Conservation (phyloP, 495 filamentous ascomycete genomes). For the Penicillium mononematosum region DNA sequence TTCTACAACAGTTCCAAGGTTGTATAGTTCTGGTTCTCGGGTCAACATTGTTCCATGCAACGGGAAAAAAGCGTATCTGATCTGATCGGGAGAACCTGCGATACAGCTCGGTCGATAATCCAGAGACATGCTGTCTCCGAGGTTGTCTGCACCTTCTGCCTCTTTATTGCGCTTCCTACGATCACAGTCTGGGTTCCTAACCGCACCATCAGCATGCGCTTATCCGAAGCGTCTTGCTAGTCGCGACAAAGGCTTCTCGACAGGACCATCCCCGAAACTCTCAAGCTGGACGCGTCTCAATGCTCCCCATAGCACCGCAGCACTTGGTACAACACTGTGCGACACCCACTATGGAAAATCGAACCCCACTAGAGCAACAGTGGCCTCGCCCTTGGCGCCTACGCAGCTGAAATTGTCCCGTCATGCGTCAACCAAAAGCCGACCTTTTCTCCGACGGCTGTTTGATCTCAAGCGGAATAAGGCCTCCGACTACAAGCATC, state of each 20-base stretch:
- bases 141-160: constrained; percentile 54
- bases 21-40: constrained; percentile 9
- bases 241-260: constrained; percentile 15
- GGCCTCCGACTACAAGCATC: constrained; percentile 25
- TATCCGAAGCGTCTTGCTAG: constrained; percentile 14
- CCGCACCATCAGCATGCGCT: constrained; percentile 37
- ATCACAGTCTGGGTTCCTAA: constrained; percentile 57
- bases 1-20: neutral
- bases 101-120: constrained; percentile 14
- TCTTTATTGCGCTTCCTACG: constrained; percentile 61
- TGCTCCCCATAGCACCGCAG: constrained; percentile 14
- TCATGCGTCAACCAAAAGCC: constrained; percentile 42
- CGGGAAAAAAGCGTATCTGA: constrained; percentile 30
- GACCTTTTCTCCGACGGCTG: constrained; percentile 56
- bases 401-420: constrained; percentile 27
- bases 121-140: constrained; percentile 42
- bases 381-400: neutral
- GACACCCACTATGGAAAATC: constrained; percentile 16
- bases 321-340: constrained; percentile 13
- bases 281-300: constrained; percentile 29
- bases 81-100: constrained; percentile 15
- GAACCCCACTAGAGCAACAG: constrained; percentile 1
- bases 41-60: constrained; percentile 24
- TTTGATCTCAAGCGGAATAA: constrained; percentile 47
- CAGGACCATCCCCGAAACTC: constrained; percentile 18